Evolutionary conservation across 441 rosid genomes (phyloP).

Genomic region (Populus hybrid): DNA sequence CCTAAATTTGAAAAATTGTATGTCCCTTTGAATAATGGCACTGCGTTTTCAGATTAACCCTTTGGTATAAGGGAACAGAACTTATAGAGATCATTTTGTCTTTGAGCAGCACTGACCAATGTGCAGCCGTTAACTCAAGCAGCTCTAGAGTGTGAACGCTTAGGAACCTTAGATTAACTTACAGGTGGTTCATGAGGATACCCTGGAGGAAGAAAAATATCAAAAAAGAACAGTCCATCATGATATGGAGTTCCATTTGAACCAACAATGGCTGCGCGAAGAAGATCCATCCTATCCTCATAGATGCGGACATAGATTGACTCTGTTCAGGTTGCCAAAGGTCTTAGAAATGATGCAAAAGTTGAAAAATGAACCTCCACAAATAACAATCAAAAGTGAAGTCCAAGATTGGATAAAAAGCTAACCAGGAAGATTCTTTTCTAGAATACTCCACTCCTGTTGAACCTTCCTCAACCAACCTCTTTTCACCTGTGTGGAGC

Average conservation of each 20-base stretch:
- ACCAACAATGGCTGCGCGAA: slow-evolving; percentile 79
- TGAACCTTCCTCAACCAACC: slow-evolving; percentile 83
- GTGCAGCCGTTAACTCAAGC: not conserved
- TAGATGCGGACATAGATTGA: slow-evolving; percentile 73
- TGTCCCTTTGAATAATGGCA: not conserved
- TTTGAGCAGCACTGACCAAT: not conserved
- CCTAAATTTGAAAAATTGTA: not conserved
- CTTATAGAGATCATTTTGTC: not conserved
- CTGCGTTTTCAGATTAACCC: not conserved
- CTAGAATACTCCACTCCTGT: slow-evolving; percentile 84
- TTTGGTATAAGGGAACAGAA: not conserved
- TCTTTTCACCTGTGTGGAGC: slow-evolving; percentile 48
- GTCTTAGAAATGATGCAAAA: not conserved
- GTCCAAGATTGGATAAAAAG: slow-evolving; percentile 10
- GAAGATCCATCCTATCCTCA: slow-evolving; percentile 85
- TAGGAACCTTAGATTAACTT: slow-evolving; percentile 29
- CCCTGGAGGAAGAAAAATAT: slow-evolving; percentile 61
- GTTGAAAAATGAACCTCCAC: not conserved
- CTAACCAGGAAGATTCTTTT: slow-evolving; percentile 82
- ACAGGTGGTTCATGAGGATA: slow-evolving; percentile 93
- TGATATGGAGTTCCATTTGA: slow-evolving; percentile 87
- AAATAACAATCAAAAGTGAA: not conserved
- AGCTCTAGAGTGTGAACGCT: not conserved
- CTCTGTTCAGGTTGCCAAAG: slow-evolving; percentile 38
- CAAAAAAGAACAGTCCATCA: slow-evolving; percentile 44